Base-by-base conservation (phyloP, 148 eudicot species). In the Rheum nobile region DNA sequence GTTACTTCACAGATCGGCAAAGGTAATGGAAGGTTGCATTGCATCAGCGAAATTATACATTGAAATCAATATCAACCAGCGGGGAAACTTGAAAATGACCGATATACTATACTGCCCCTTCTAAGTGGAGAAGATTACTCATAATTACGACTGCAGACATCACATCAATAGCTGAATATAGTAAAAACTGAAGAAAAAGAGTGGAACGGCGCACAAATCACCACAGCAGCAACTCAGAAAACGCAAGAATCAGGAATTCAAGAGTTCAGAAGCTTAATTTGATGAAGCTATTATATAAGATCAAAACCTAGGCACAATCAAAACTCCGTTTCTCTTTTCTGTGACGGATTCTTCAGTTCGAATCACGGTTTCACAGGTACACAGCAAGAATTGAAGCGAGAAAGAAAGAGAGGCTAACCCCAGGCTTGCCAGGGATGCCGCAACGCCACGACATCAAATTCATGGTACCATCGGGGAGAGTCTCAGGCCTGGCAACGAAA, bases 401-500 rank as follows among this genome's bases (percentile, higher is more conserved):
- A 24, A 8, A 21, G 13, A 22, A 22, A 8, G 34, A 59, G 38
- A 65, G 6, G 76, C 83, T 74, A 81, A 92, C 98, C 77, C 89
- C 91, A 6, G 85, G 21, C 79, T 90, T 90, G 24, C 98, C 98
- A 75, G 98, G 98, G 68, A 93, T 90, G 61, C 81, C 78, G 75
- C 98, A 93, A 37, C 86, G 83, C 98, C 98, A 93, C 35, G 85
- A 57, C 81, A 93, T 80, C 80, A 93, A 70, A 85, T 93, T 90
- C 46, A 89, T 84, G 3, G 94, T 77, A 37, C 98, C 96, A 82
- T 93, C 96, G 0, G 84, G 76, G 1, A 72, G 50, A 8, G 92
- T 83, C 72, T 88, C 98, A 11, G 98, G 98, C 77, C 81, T 93
- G 21, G 98, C 98, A 37, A 91, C 96, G 74, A 93, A 93, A 84